phyloP scores from a whole-genome alignment of 2,329 filamentous ascomycete species.

The Alternaria triticimaculans region DNA sequence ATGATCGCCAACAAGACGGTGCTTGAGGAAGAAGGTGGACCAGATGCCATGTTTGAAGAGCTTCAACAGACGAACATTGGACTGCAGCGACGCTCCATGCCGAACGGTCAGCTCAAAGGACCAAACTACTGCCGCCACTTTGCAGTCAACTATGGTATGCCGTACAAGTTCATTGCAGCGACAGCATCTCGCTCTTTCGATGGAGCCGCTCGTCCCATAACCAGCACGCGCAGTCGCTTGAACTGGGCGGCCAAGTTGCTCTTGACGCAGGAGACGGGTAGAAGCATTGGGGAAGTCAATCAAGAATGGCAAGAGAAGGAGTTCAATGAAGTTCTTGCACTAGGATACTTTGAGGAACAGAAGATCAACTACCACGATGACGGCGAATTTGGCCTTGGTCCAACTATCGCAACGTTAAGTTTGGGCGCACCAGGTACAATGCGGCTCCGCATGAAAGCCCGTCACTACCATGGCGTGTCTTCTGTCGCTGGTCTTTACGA shows the following conservation, averaged over 20 bases:
- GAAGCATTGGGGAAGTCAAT: constrained; percentile 15
- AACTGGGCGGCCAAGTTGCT: constrained; percentile 61
- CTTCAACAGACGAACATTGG: constrained; percentile 52
- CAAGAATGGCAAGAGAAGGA: constrained; percentile 36
- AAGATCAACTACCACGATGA: constrained; percentile 71
- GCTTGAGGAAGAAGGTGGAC: constrained; percentile 60
- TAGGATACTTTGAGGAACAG: constrained; percentile 68
- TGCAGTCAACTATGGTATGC: constrained; percentile 65
- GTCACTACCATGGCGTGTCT: constrained; percentile 52
- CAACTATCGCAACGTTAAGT: constrained; percentile 65
- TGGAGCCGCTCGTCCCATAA: constrained; percentile 50
- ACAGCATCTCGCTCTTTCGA: constrained; percentile 46
- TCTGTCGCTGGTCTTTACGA: constrained; percentile 43
- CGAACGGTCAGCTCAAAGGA: constrained; percentile 38
- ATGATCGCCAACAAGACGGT: constrained; percentile 63
- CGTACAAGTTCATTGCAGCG: constrained; percentile 70
- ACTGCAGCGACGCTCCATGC: constrained; percentile 25
- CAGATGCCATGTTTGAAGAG: constrained; percentile 66
- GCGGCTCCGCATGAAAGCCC: constrained; percentile 63
- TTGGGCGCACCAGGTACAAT: constrained; percentile 66
- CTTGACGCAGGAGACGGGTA: constrained; percentile 35
- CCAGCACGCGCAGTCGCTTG: constrained; percentile 59
- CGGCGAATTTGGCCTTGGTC: constrained; percentile 67
- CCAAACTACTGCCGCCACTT: constrained; percentile 62
- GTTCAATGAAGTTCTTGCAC: constrained; percentile 69